Evolutionary conservation across 208 protist species (phyloP), one percentile per base, ranked within the genome.

Genomic region (Wallacemonas sp.): DNA sequence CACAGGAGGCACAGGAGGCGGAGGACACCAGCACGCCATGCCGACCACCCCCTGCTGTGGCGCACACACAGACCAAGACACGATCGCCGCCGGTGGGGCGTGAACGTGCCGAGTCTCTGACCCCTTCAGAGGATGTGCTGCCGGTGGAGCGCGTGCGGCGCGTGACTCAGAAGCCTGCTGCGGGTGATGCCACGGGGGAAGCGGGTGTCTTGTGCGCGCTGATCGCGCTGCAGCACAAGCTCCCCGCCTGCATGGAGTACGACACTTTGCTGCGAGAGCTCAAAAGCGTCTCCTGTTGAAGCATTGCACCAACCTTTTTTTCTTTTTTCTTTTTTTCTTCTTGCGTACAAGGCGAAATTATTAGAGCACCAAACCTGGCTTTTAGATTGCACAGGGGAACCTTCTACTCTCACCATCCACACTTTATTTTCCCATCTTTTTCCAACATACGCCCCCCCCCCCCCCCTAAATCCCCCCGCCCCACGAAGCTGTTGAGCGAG

Each of bases 21-120:
- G 31, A 3, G 29, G 52, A 59, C 25, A 38, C 4, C 8, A 50
- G 42, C 20, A 68, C 63, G 12, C 63, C 63, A 23, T 20, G 33
- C 12, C 63, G 63, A 20, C 63, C 63, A 8, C 63, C 63, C 16
- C 63, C 63, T 14, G 3, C 36, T 16, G 49, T 68, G 49, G 63
- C 23, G 16, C 45, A 68, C 63, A 68, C 63, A 31, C 63, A 68
- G 28, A 49, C 44, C 41, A 68, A 68, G 48, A 4, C 5, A 4
- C 8, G 28, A 23, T 39, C 38, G 44, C 39, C 61, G 12, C 25
- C 25, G 32, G 41, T 22, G 12, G 59, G 3, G 28, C 5, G 23
- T 4, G 33, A 22, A 4, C 32, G 7, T 5, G 8, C 54, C 5
- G 7, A 10, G 20, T 61, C 54, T 7, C 4, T 25, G 14, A 18